phyloP scores from a whole-genome alignment of 768 basidiomycete genomes.

The Cyathus striatus region DNA sequence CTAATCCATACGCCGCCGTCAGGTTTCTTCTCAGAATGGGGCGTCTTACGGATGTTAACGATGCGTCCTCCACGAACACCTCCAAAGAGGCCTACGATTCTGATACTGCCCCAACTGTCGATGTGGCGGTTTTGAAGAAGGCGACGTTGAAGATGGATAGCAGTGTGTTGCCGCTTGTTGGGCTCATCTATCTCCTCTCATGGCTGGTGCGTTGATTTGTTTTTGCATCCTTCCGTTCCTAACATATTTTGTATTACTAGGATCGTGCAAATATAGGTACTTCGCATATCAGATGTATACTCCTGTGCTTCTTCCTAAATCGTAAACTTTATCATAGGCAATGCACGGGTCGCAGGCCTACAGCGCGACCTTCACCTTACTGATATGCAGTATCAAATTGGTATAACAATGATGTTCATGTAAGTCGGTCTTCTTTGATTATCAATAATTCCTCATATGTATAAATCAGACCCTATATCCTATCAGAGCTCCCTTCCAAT shows the following conservation, averaged over 20 bases:
- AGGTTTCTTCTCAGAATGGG: no score
- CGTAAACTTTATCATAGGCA: conserved; percentile 20
- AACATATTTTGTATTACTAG: conserved; percentile 8
- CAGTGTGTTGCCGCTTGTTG: no score
- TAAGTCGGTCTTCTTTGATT: conserved; percentile 12
- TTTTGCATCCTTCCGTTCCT: neutral
- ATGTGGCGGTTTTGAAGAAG: no score
- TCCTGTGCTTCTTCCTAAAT: no score
- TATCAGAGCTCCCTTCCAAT: conserved; percentile 46
- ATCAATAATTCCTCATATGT: no score
- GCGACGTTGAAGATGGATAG: no score
- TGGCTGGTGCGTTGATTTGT: conserved; percentile 24
- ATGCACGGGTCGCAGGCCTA: conserved; percentile 44
- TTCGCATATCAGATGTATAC: neutral
- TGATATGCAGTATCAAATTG: conserved; percentile 30
- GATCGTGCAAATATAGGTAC: conserved; percentile 29
- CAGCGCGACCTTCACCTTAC: conserved; percentile 35
- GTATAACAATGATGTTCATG: conserved; percentile 24
- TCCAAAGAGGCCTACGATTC: no score
- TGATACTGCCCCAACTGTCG: no score
- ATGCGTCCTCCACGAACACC: no score
- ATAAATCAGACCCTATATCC: conserved; percentile 32
- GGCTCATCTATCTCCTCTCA: conserved; percentile 31
- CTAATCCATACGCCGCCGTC: no score
- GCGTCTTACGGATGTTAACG: no score